Evolutionary conservation across 129 eudicot genomes (phyloP).

Genomic region (Pseudognaphalium luteoalbum): DNA sequence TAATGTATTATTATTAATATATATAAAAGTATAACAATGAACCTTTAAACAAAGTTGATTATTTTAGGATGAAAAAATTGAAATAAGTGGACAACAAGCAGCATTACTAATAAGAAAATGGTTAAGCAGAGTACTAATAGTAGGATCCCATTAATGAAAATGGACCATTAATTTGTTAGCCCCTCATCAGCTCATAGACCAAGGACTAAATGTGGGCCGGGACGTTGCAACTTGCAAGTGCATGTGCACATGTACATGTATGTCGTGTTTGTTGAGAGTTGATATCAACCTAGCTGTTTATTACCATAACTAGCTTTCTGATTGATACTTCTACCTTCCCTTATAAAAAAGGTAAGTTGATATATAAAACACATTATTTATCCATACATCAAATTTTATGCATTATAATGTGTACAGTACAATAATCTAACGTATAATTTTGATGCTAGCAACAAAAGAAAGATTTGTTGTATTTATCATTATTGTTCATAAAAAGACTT

Average conservation of each 20-base stretch:
- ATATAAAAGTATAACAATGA: too few relatives aligned
- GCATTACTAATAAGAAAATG: conserved; percentile 3
- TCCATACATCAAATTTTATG: too few relatives aligned
- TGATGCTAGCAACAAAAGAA: too few relatives aligned
- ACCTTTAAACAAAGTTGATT: too few relatives aligned
- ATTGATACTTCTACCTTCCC: conserved; percentile 33
- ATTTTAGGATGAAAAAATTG: too few relatives aligned
- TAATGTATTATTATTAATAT: too few relatives aligned
- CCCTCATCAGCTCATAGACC: background rate
- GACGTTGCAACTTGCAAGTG: conserved; percentile 20
- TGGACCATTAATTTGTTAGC: conserved; percentile 17
- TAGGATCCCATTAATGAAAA: conserved; percentile 31
- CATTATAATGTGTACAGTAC: too few relatives aligned
- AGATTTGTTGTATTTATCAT: too few relatives aligned
- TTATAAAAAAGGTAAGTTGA: too few relatives aligned
- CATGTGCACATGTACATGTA: conserved; percentile 30
- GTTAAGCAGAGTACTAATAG: conserved; percentile 18
- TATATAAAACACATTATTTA: too few relatives aligned
- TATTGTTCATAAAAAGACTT: conserved; percentile 7
- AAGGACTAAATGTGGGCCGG: conserved; percentile 33
- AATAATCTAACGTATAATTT: too few relatives aligned
- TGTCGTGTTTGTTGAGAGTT: conserved; percentile 27
- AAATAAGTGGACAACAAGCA: too few relatives aligned
- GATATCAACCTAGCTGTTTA: conserved; percentile 32
- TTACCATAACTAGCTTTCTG: conserved; percentile 33